Evolutionary conservation across 805 yeast species (phyloP).

Genomic region (Candida odintsovae): DNA sequence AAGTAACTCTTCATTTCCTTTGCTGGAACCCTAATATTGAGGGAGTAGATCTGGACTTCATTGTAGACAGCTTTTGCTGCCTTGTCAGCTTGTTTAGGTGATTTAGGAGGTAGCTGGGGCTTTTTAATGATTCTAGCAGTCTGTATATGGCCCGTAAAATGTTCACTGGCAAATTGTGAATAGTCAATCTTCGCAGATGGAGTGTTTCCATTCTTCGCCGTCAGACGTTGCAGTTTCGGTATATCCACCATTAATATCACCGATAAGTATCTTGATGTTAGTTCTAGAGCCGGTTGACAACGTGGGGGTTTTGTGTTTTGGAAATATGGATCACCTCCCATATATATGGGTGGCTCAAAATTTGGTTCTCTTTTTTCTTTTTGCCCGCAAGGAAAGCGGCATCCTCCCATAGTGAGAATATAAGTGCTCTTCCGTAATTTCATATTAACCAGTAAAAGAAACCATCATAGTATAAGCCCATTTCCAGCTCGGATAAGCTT

Average conservation of each 20-base stretch:
- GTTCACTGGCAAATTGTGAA: slow-evolving; percentile 13
- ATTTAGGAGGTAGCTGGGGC: background rate
- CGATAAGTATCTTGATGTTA: too few species aligned
- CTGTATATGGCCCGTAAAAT: slow-evolving; percentile 5
- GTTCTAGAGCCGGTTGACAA: too few species aligned
- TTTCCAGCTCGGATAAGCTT: too few species aligned
- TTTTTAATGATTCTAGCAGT: background rate
- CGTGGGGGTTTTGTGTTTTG: too few species aligned
- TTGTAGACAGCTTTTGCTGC: slow-evolving; percentile 1
- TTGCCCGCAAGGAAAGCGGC: too few species aligned
- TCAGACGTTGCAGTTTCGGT: slow-evolving; percentile 5
- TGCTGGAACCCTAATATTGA: background rate
- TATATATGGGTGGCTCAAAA: too few species aligned
- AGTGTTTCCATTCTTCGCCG: background rate
- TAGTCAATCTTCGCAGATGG: slow-evolving; percentile 8
- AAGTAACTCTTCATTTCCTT: background rate
- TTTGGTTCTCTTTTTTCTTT: too few species aligned
- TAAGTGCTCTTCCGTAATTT: too few species aligned
- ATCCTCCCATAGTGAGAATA: too few species aligned
- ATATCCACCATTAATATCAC: slow-evolving; percentile 1
- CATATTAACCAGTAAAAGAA: too few species aligned
- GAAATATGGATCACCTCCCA: too few species aligned
- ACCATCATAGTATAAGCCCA: too few species aligned
- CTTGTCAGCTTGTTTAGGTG: background rate
- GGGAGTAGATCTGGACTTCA: slow-evolving; percentile 7